Conservation (phyloP, 2,329 filamentous ascomycete species). For the Trichoderma aggressivum region DNA sequence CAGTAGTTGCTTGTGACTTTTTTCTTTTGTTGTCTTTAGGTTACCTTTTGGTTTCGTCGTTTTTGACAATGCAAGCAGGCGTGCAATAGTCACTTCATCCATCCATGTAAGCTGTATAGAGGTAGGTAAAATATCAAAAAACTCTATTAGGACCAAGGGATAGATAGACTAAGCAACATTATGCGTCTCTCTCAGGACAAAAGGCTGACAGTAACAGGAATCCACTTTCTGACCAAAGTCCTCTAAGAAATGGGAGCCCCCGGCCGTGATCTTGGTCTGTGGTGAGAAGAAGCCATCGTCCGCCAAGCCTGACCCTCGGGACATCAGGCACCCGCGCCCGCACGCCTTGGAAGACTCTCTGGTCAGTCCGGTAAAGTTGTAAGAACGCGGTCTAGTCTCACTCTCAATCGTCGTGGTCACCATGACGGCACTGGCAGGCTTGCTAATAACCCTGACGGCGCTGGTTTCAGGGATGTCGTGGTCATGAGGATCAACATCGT, state of each 20-base stretch:
- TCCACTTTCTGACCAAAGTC: slow-evolving; percentile 16
- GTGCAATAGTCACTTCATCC: neutral
- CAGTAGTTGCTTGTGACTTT: neutral
- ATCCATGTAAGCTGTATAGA: neutral
- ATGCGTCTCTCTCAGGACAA: neutral
- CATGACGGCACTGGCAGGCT: slow-evolving; percentile 26
- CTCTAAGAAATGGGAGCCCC: slow-evolving; percentile 13
- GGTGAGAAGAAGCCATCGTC: slow-evolving; percentile 18
- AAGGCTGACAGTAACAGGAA: slow-evolving; percentile 8
- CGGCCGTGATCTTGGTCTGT: slow-evolving; percentile 27
- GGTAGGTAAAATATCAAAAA: neutral
- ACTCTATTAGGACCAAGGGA: neutral
- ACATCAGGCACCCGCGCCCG: neutral
- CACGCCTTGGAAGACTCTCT: neutral
- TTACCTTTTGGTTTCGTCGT: neutral
- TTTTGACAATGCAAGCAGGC: neutral
- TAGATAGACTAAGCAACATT: neutral
- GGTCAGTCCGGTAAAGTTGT: neutral
- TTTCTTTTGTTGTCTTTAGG: too few relatives aligned
- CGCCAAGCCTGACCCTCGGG: neutral
- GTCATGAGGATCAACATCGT: slow-evolving; percentile 21
- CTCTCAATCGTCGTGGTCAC: slow-evolving; percentile 39
- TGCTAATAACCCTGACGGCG: neutral
- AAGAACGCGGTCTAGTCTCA: slow-evolving; percentile 27
- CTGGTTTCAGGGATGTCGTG: slow-evolving; percentile 15